Evolutionary conservation across 345 rosid genomes (phyloP), one percentile per base, ranked within the genome.

Genomic region (Camelina sativa): DNA sequence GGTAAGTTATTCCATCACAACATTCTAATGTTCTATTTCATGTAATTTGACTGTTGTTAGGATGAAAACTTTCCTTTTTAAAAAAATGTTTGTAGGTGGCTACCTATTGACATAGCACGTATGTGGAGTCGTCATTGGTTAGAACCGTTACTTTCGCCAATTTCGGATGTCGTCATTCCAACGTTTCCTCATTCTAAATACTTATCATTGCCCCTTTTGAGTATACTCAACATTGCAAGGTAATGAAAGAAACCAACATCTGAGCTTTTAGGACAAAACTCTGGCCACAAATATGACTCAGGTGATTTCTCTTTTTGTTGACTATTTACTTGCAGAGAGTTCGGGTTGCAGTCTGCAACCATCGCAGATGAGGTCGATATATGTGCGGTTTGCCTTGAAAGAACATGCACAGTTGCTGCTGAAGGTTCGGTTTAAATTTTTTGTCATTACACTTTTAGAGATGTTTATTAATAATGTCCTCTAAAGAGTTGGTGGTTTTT

Each of bases 111-210:
- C 83, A 92, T 92, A 81, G 98, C 99, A 37, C 85, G 89, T 73
- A 95, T 92, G 92, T 95, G 99, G 99, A 96, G 97, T 40, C 93
- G 93, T 62, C 99, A 95, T 77, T 92, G 99, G 99, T 96, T 95
- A 64, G 99, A 92, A 84, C 87, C 94, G 0, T 77, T 92, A 62
- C 79, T 92, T 81, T 77, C 89, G 3, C 98, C 97, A 28, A 85
- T 75, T 77, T 89, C 97, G 59, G 94, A 89, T 51, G 66, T 86
- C 0, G 72, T 59, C 57, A 80, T 95, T 62, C 98, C 97, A 15
- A 58, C 80, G 73, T 95, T 95, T 82, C 85, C 89, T 80, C 87
- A 81, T 64, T 92, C 98, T 72, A 90, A 82, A 67, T 92, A 86
- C 84, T 75, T 95, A 76, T 88, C 97, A 44, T 82, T 95, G 79